Evolutionary conservation across 2,329 filamentous ascomycete genomes (phyloP), one percentile per base, ranked within the genome.

Genomic region (Alternaria incomplexa): DNA sequence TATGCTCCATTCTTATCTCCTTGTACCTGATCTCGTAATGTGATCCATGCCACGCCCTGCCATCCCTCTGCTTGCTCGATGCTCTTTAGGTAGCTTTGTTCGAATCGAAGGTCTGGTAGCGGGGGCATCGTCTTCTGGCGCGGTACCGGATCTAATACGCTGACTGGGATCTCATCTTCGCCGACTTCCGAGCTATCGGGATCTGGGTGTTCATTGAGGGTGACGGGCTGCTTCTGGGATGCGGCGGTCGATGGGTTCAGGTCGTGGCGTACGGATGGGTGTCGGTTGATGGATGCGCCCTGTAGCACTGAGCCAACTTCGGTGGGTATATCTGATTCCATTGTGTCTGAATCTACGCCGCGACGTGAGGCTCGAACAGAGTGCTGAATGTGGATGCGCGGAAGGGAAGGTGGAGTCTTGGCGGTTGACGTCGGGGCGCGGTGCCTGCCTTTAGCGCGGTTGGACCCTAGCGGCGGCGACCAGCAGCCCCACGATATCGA

Each of bases 11-110:
- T 5, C 3, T 23, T 36, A 10, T 47, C 6, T 15, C 13, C 11
- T 20, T 80, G 53, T 83, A 96, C 91, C 87, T 97, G 96, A 81
- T 99, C 96, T 74, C 93, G 86, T 36, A 92, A 80, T 17, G 96
- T 99, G 70, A 99, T 95, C 83, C 91, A 91, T 8, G 88, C 86
- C 30, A 99, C 88, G 78, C 89, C 88, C 83, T 91, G 90, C 89
- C 90, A 94, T 23, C 88, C 89, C 69, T 96, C 88, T 36, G 93
- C 93, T 59, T 88, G 85, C 68, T 90, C 88, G 71, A 99, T 91
- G 82, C 93, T 97, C 73, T 92, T 91, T 58, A 99, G 87, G 80
- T 99, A 99, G 85, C 94, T 97, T 86, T 99, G 96, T 83, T 99
- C 96, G 82, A 98, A 98, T 46, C 96, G 89, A 69, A 99, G 84